Evolutionary conservation across 768 basidiomycete genomes (phyloP), one percentile per base, ranked within the genome.

Genomic region (Bullera alba): DNA sequence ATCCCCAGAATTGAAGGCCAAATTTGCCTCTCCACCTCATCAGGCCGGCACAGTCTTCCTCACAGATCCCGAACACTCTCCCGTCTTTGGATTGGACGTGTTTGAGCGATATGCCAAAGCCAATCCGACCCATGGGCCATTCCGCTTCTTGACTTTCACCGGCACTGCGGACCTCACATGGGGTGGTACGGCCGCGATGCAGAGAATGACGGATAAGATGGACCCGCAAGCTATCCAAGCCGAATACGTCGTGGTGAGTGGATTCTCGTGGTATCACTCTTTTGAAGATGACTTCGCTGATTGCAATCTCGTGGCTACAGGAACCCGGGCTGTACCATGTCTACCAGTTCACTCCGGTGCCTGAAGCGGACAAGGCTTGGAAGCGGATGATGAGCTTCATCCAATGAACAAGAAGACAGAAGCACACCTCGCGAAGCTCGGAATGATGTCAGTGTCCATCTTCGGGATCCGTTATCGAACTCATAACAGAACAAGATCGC

Each of bases 301-400:
- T n/a, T n/a, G n/a, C n/a, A n/a, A n/a, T n/a, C n/a, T n/a, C 34
- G 14, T 22, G 2, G 21, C 3, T 29, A 5, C 39, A 59, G 58
- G 51, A 60, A 23, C 46, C 51, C 5, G 58, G 54, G 1, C 22
- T 56, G 44, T 52, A 50, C 27, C 58, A 60, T 28, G 58, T 60
- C 29, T 60, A 53, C 36, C 54, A 54, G 16, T 37, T 53, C 15
- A 17, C 56, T 25, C 14, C 23, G 5, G 26, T 48, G 28, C 39
- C 39, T 14, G 52, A 54, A 26, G 28, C 27, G 4, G 28, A 47
- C 5, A 43, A 23, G 15, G 52, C 47, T 14, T 46, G 51, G 51
- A 17, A 2, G 5, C 16, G 35, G 45, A 52, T 52, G 32, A n/a
- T 34, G 32, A n/a, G n/a, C 8, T 8, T 34, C 10, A 34, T 34